Evolutionary conservation across 208 protist species (phyloP).

Genomic region (Crithidia sp.): DNA sequence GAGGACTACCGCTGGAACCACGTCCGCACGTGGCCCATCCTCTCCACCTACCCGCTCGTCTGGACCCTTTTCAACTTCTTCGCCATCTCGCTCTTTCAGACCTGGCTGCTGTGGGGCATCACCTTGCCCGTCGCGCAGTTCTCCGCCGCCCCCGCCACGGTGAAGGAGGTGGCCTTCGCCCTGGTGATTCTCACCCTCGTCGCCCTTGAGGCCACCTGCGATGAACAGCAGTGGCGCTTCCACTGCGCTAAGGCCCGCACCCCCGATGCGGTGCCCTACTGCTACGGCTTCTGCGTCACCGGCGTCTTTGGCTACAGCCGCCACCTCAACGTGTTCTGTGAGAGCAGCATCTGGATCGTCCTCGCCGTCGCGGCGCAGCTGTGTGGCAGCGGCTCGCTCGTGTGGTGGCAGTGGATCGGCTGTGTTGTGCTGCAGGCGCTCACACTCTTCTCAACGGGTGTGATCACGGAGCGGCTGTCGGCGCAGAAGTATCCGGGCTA

Average conservation of each 20-base stretch:
- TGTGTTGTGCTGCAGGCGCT: conserved; percentile 49
- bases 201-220: conserved; percentile 58
- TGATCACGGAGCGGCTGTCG: conserved; percentile 63
- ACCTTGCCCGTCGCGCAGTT: conserved; percentile 64
- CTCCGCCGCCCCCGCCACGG: conserved; percentile 23
- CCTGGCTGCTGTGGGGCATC: conserved; percentile 76
- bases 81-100: conserved; percentile 72
- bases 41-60: conserved; percentile 27
- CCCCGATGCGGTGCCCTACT: conserved; percentile 17
- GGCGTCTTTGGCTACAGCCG: conserved; percentile 79
- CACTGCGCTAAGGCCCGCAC: conserved; percentile 48
- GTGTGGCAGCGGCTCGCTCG: conserved; percentile 20
- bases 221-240: conserved; percentile 83
- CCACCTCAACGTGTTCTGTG: conserved; percentile 80
- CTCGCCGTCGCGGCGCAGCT: conserved; percentile 49
- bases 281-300: conserved; percentile 71
- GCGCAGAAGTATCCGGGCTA: conserved; percentile 73
- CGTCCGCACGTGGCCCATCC: conserved; percentile 51
- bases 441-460: conserved; percentile 54
- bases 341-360: conserved; percentile 61
- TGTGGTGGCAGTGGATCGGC: conserved; percentile 56
- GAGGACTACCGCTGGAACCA: conserved; percentile 84
- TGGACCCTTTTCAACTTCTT: conserved; percentile 80
- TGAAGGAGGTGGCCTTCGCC: conserved; percentile 45
- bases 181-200: conserved; percentile 38